Percentiles rank a stretch among this genome's conserved stretches.
phyloP scores from a whole-genome alignment of 257 asterid genomes.

The Anisodus tanguticus region DNA sequence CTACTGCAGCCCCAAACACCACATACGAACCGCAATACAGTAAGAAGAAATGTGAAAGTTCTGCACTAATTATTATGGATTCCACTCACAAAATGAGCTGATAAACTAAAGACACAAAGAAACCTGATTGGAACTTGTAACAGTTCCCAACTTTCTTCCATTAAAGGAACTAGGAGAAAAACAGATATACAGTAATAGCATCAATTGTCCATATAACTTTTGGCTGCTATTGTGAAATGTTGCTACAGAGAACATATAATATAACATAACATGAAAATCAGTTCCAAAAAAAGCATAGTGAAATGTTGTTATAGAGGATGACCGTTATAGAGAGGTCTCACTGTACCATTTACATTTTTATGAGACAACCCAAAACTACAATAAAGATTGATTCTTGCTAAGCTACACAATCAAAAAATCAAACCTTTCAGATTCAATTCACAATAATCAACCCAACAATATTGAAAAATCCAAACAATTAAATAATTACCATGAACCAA shows the following conservation, averaged over 20 bases:
- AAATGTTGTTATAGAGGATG: too few relatives aligned
- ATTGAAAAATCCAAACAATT: background rate
- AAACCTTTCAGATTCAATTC: background rate
- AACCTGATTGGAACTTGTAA: background rate
- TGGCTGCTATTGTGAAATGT: too few relatives aligned
- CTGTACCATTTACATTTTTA: background rate
- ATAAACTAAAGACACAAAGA: background rate
- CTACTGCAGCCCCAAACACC: background rate
- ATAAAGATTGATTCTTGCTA: background rate
- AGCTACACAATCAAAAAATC: background rate
- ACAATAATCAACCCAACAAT: background rate
- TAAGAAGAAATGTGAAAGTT: background rate
- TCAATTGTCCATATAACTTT: too few relatives aligned
- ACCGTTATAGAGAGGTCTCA: background rate
- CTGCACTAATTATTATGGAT: background rate
- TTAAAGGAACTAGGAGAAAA: background rate
- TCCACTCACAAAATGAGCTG: background rate
- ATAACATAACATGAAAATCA: too few relatives aligned
- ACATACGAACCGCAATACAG: background rate
- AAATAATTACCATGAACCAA: conserved; percentile 81
- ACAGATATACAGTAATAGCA: background rate
- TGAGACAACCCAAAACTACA: background rate
- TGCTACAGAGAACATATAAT: too few relatives aligned
- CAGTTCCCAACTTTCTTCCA: background rate
- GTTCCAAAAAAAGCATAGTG: too few relatives aligned